Evolutionary conservation across 1,139 yeast species (phyloP).

Genomic region (Citeromyces hawaiiensis): DNA sequence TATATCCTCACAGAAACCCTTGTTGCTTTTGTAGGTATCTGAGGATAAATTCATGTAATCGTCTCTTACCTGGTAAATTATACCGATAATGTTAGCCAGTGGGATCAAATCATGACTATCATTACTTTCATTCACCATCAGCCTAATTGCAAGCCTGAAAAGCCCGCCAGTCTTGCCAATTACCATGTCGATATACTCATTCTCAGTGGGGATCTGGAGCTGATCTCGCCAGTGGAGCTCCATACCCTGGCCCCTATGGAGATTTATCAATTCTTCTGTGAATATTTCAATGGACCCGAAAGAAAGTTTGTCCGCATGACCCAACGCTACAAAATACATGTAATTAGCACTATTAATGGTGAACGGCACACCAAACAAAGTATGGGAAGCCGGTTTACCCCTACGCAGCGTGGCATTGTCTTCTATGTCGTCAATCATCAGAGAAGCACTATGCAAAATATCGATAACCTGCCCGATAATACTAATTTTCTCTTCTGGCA

Average conservation of each 20-base stretch:
- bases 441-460: constrained; percentile 50
- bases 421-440: constrained; percentile 78
- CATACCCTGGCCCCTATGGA: constrained; percentile 83
- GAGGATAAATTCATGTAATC: constrained; percentile 59
- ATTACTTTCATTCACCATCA: constrained; percentile 28
- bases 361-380: constrained; percentile 60
- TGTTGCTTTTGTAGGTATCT: constrained; percentile 39
- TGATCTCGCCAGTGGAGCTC: constrained; percentile 83
- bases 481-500: constrained; percentile 21
- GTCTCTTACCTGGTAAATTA: constrained; percentile 73
- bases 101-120: constrained; percentile 24
- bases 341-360: constrained; percentile 77
- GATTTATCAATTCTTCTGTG: constrained; percentile 59
- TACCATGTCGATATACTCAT: constrained; percentile 69
- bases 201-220: constrained; percentile 46
- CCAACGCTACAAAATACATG: constrained; percentile 64
- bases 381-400: constrained; percentile 70
- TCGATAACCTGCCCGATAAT: constrained; percentile 32
- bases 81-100: constrained; percentile 67
- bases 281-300: constrained; percentile 20
- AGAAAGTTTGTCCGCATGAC: constrained; percentile 20
- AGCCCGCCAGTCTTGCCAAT: constrained; percentile 84
- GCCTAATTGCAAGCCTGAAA: constrained; percentile 56
- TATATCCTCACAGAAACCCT: constrained; percentile 80
- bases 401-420: constrained; percentile 60